Evolutionary conservation across 1,284 basidiomycete species (phyloP).

Genomic region (Phellinidium pouzarii): DNA sequence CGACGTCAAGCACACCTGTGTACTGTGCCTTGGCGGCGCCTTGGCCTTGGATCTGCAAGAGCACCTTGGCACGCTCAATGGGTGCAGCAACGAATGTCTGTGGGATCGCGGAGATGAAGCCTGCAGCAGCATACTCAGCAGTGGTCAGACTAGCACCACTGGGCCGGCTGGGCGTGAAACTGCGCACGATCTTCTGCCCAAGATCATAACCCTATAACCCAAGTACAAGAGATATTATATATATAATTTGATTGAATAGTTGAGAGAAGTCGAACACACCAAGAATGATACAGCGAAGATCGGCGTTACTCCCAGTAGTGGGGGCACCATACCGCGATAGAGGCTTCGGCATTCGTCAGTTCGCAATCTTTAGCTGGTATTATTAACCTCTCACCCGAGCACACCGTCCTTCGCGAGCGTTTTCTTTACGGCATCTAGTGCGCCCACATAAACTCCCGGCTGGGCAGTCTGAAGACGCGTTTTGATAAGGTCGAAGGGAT

Average conservation of each 20-base stretch:
- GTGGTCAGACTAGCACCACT: constrained; percentile 64
- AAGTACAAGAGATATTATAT: constrained; percentile 7
- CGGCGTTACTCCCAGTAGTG: constrained; percentile 93
- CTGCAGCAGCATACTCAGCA: constrained; percentile 84
- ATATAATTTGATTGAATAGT: not conserved
- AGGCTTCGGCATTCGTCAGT: constrained; percentile 43
- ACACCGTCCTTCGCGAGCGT: constrained; percentile 86
- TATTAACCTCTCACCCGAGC: constrained; percentile 59
- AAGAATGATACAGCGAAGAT: constrained; percentile 99
- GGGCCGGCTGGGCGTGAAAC: constrained; percentile 62
- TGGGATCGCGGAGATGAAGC: constrained; percentile 92
- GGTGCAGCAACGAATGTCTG: constrained; percentile 91
- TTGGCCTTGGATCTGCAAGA: constrained; percentile 93
- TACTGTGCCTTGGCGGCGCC: constrained; percentile 69
- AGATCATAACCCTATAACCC: constrained; percentile 79
- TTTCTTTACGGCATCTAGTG: constrained; percentile 90
- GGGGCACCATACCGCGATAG: constrained; percentile 96
- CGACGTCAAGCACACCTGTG: constrained; percentile 88
- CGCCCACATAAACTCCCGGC: constrained; percentile 87
- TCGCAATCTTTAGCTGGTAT: constrained; percentile 2
- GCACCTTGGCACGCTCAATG: constrained; percentile 95
- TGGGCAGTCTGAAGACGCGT: constrained; percentile 92
- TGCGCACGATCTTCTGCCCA: constrained; percentile 84
- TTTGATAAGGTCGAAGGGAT: constrained; percentile 97
- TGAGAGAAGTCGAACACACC: constrained; percentile 42